These are phyloP conservation scores for Adiantum capillusveneris DNA, from an alignment of 75 land plant genomes.

Conservation along the genomic window DNA sequence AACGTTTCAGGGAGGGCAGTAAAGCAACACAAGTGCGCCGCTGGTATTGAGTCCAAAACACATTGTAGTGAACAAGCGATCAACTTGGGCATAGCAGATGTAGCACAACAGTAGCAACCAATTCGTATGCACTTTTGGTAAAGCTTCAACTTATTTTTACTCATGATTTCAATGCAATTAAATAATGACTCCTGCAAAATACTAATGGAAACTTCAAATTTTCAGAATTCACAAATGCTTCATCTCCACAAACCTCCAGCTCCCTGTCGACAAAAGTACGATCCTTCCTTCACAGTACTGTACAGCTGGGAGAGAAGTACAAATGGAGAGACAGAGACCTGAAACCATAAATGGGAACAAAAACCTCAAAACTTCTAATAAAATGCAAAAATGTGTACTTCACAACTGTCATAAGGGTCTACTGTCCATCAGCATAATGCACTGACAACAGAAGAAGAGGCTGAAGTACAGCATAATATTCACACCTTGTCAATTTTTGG, in stretches of 20 bases:
- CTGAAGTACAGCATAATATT: neutral
- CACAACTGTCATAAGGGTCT: too few relatives aligned
- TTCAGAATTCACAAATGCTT: too few relatives aligned
- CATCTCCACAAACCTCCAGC: slow-evolving; percentile 83
- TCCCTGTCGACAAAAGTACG: slow-evolving; percentile 88
- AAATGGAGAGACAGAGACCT: slow-evolving; percentile 65
- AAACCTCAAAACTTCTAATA: neutral
- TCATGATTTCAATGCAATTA: too few relatives aligned
- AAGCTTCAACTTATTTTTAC: neutral
- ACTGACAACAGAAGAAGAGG: neutral
- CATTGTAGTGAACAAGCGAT: too few relatives aligned
- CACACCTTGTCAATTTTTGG: slow-evolving; percentile 49
- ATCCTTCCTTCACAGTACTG: slow-evolving; percentile 80
- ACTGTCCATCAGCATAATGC: neutral
- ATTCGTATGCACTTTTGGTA: neutral
- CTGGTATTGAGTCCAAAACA: too few relatives aligned
- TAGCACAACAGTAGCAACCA: too few relatives aligned
- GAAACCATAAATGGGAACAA: slow-evolving; percentile 13
- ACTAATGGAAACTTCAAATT: too few relatives aligned
- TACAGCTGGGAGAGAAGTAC: slow-evolving; percentile 76
- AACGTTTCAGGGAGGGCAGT: too few relatives aligned
- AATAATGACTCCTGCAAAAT: too few relatives aligned
- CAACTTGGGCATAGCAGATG: too few relatives aligned
- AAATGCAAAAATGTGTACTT: neutral
- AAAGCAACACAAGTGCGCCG: too few relatives aligned